Conservation (phyloP, 2,329 filamentous ascomycete species). For the Alternaria tenuissima region DNA sequence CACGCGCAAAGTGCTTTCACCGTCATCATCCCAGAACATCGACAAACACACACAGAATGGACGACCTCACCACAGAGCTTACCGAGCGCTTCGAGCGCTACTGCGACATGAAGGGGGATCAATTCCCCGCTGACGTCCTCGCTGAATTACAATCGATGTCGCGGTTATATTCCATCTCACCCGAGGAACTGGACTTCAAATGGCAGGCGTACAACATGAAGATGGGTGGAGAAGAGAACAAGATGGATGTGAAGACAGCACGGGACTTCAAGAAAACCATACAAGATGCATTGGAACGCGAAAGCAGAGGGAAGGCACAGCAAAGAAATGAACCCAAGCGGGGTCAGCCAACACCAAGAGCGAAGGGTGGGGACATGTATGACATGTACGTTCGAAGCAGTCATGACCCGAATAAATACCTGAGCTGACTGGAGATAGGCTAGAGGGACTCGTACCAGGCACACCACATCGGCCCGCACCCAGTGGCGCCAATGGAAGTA, state of each 20-base stretch:
- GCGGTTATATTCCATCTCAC: conserved; percentile 79
- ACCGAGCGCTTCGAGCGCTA: conserved; percentile 71
- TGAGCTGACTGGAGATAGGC: conserved; percentile 42
- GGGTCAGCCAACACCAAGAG: conserved; percentile 66
- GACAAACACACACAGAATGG: conserved; percentile 52
- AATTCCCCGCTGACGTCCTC: conserved; percentile 79
- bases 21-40: conserved; percentile 10
- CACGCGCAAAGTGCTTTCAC: conserved; percentile 21
- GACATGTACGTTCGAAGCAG: conserved; percentile 68
- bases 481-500: conserved; percentile 55
- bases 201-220: conserved; percentile 99
- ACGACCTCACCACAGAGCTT: conserved; percentile 61
- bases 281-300: conserved; percentile 83
- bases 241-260: conserved; percentile 73
- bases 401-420: neutral
- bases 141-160: conserved; percentile 86
- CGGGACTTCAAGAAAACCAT: conserved; percentile 85
- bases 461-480: conserved; percentile 53
- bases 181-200: conserved; percentile 94
- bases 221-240: conserved; percentile 83
- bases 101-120: conserved; percentile 55
- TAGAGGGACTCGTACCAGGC: conserved; percentile 58
- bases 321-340: conserved; percentile 69
- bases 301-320: conserved; percentile 72
- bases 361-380: conserved; percentile 72